Evolutionary conservation across 139 green algal species (phyloP).

Genomic region (Volvox africanus): DNA sequence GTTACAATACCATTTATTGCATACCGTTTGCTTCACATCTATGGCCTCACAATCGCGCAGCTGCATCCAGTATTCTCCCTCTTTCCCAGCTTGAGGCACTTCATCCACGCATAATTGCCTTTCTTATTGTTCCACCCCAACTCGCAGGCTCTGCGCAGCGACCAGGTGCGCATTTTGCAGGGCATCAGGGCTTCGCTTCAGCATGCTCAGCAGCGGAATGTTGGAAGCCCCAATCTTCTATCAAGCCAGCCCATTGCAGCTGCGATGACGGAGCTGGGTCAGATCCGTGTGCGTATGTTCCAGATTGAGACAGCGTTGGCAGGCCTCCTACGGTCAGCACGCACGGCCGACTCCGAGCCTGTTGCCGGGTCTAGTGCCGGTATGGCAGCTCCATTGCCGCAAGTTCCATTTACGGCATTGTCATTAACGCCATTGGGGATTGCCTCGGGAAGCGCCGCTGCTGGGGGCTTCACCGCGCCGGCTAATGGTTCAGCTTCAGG

Average conservation of each 20-base stretch:
- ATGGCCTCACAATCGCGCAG: no score
- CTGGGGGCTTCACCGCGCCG: neutral
- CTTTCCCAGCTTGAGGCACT: no score
- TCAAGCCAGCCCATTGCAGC: neutral
- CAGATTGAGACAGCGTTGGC: neutral
- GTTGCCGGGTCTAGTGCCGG: neutral
- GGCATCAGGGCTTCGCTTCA: neutral
- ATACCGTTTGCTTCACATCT: no score
- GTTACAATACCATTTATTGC: no score
- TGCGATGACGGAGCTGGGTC: neutral
- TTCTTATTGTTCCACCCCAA: no score
- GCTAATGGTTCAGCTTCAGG: neutral
- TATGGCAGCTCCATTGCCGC: neutral
- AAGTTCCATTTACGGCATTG: neutral
- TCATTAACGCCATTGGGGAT: neutral
- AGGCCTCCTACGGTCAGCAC: neutral
- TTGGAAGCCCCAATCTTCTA: neutral
- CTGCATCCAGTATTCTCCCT: no score
- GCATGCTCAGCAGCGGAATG: neutral
- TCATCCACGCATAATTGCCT: no score
- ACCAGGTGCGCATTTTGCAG: slow-evolving; percentile 10
- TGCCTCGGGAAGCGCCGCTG: neutral
- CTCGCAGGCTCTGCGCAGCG: neutral
- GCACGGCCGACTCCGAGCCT: neutral
- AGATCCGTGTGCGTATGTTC: neutral